These are phyloP conservation scores for Triticum urartu DNA, from an alignment of 176 grass and related monocot genomes.

Conservation along the genomic window DNA sequence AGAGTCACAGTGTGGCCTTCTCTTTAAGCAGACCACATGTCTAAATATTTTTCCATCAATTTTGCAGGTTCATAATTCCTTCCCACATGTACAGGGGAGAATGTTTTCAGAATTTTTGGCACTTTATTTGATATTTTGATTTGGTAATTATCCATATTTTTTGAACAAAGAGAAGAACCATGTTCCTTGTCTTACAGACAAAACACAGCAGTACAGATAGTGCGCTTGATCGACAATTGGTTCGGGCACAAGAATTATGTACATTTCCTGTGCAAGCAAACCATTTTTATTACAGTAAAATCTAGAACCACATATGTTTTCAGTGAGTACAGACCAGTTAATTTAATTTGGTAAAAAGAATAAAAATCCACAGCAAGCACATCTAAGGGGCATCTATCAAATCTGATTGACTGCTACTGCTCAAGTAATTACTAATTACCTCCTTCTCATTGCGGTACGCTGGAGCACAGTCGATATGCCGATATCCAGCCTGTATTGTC, in stretches of 20 bases:
- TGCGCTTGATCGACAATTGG: no score
- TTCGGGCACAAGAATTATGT: background rate
- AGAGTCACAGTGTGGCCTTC: background rate
- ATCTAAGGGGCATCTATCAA: background rate
- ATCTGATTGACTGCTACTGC: background rate
- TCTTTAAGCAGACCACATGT: background rate
- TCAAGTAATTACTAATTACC: slow-evolving; percentile 32
- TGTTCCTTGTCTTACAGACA: background rate
- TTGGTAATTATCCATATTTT: background rate
- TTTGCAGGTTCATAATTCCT: background rate
- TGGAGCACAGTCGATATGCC: slow-evolving; percentile 72
- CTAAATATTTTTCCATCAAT: background rate
- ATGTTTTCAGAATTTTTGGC: background rate
- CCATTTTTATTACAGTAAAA: background rate
- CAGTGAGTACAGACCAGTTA: background rate
- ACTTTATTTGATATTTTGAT: background rate
- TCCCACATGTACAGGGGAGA: background rate
- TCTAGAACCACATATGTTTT: background rate
- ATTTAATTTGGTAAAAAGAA: background rate
- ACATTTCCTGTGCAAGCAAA: background rate
- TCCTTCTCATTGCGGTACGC: slow-evolving; percentile 66
- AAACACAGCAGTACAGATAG: background rate
- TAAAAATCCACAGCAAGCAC: background rate
- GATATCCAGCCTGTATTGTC: slow-evolving; percentile 57
- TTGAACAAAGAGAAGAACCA: no score